Conservation (phyloP, 1,139 yeast species). For the Taphrina betulina region DNA sequence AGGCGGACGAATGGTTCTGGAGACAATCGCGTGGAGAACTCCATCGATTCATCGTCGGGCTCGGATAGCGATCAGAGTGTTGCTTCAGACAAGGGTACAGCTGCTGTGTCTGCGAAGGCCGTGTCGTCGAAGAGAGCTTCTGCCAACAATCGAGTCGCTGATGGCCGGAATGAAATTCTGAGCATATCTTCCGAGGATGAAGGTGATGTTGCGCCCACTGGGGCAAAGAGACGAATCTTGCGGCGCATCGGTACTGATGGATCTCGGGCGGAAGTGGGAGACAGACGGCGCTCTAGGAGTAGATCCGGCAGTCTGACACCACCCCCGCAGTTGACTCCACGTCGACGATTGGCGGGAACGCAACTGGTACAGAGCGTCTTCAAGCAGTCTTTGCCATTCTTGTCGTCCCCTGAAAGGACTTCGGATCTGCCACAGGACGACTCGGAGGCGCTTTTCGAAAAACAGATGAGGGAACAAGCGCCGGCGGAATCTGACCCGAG, state of each 20-base stretch:
- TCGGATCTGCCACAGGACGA: background rate
- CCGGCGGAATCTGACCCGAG: background rate
- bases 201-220: too few species aligned
- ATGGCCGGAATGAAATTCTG: background rate
- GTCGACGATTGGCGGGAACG: slow-evolving; percentile 5
- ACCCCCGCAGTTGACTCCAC: slow-evolving; percentile 20
- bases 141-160: too few species aligned
- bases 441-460: slow-evolving; percentile 1
- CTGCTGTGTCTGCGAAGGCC: background rate
- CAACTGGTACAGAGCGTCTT: slow-evolving; percentile 8
- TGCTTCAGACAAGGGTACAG: background rate
- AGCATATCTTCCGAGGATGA: background rate
- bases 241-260: background rate
- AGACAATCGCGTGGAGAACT: too few species aligned
- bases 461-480: background rate
- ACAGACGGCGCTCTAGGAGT: background rate
- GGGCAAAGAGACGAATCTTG: too few species aligned
- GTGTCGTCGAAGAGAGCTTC: background rate
- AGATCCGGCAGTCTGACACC: slow-evolving; percentile 26
- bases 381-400: background rate
- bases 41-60: too few species aligned
- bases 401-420: background rate
- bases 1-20: too few species aligned
- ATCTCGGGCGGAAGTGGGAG: background rate
- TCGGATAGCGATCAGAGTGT: background rate